Conservation (phyloP, 257 asterid genomes). For the Marsdenia floribunda region DNA sequence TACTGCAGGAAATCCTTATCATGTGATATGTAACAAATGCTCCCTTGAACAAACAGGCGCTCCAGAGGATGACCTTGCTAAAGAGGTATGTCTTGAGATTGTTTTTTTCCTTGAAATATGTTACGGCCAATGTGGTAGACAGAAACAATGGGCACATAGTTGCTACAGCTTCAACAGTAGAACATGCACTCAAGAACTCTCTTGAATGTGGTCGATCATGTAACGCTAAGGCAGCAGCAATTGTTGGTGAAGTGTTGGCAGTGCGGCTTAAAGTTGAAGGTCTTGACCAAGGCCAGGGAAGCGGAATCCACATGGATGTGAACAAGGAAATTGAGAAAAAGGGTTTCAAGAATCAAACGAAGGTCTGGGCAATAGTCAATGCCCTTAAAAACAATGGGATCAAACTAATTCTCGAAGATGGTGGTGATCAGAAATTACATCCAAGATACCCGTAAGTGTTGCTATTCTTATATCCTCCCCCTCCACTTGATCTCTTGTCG, state of each 20-base stretch:
- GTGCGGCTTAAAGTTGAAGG: constrained; percentile 83
- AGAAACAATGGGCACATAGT: constrained; percentile 63
- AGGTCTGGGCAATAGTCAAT: constrained; percentile 66
- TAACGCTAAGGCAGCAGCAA: constrained; percentile 81
- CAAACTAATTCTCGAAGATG: constrained; percentile 53
- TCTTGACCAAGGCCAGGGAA: constrained; percentile 72
- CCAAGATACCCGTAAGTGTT: constrained; percentile 16
- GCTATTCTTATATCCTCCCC: background rate
- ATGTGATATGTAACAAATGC: background rate
- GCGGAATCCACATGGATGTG: constrained; percentile 64
- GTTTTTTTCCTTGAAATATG: constrained; percentile 76
- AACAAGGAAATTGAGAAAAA: constrained; percentile 72
- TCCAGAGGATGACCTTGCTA: constrained; percentile 44
- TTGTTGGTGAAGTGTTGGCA: constrained; percentile 86
- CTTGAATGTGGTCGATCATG: constrained; percentile 78
- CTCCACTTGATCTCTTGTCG: background rate
- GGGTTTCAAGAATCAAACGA: constrained; percentile 65
- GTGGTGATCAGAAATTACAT: constrained; percentile 18
- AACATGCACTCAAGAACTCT: constrained; percentile 57
- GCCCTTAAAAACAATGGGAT: constrained; percentile 57
- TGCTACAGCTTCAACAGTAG: constrained; percentile 70
- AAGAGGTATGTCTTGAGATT: constrained; percentile 72
- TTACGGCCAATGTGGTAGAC: constrained; percentile 80
- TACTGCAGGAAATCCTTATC: background rate
- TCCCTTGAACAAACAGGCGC: background rate